Evolutionary conservation across 2,329 filamentous ascomycete species (phyloP), one percentile per base, ranked within the genome.

Genomic region (Aspergillus niger): DNA sequence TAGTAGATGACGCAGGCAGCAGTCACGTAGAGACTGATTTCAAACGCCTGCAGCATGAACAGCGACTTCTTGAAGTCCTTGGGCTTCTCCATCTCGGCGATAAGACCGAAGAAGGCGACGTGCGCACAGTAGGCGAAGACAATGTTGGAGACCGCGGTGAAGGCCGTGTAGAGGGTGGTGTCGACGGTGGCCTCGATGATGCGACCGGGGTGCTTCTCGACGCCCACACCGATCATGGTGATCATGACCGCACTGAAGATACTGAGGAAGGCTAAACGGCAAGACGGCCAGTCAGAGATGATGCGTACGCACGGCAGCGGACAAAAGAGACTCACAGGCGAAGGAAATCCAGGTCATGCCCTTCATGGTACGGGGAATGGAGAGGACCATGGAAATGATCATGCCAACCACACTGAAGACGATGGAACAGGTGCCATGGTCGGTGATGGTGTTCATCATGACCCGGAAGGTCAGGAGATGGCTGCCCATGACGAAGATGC

Each of bases 391-490:
- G 65, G 84, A 88, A 8, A 90, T 70, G 2, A 82, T 67, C 59
- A 88, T 69, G 0, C 86, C 87, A 2, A 87, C 76, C n/a, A 86
- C 76, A 6, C 81, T 83, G 76, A 86, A 90, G 1, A 86, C 78
- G 58, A 90, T 85, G 5, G 86, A 87, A 73, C 87, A 91, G 0
- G 83, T 81, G 0, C 80, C 83, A 62, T 89, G 82, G 2, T 85
- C 76, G 11, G 86, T 87, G 41, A 91, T 78, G 55, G 82, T 86
- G 66, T 86, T 86, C 74, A 90, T 84, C 72, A 88, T 88, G 67
- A 90, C 87, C 30, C 83, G 83, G 65, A 90, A 90, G 0, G 87
- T 89, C 63, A 91, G 76, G 58, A 89, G 82, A 74, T 91, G 89
- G n/a, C 87, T 89, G 36, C 83, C 88, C 74, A 89, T 86, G 63